Base-by-base conservation (phyloP, 495 filamentous ascomycete genomes). In the Filosporella fistucella region DNA sequence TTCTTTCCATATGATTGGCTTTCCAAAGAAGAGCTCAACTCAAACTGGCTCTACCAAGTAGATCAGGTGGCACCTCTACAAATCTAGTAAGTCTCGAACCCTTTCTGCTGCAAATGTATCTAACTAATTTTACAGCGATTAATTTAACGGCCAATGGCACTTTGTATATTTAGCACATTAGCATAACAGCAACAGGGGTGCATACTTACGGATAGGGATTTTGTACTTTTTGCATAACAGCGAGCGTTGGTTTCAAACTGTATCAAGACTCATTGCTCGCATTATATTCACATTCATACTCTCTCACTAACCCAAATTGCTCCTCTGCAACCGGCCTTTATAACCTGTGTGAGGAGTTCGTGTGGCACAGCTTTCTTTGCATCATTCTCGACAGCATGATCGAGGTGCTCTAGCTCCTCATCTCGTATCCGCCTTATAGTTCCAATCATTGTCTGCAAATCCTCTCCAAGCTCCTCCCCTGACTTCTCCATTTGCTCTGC, bases 1-100 rank as follows among this genome's bases (percentile, higher is more conserved):
- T 65, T 88, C 43, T 98, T 91, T 73, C 93, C 93, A 13, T 93
- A 95, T 62, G 87, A 98, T 49, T 98, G 94, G 89, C 78, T 98
- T 38, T 77, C 78, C 43, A 84, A 82, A 55, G 94, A 96, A 67
- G 93, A 96, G 69, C 78, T 83, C 56, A 88, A 85, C 52, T 89
- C 89, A 30, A 95, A 96, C 62, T 98, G 94, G 94, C 79, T 97
- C 38, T 97, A 96, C 64, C 88, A 88, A 64, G 84, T 96, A 37
- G 93, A 98, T 64, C 85, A 93, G 60, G 80, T 98, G 62, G 94
- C 93, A 54, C 93, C 93, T 41, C 71, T 97, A 68, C 88, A 95
- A 68, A 98, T 98, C 49, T 98, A 97, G 91, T 95, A 78, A 80
- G 90, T 78, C 43, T 7, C 7, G 11, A 38, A 29, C 17, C 29